phyloP scores from a whole-genome alignment of 2,329 filamentous ascomycete genomes.

The Trichoderma gracile region DNA sequence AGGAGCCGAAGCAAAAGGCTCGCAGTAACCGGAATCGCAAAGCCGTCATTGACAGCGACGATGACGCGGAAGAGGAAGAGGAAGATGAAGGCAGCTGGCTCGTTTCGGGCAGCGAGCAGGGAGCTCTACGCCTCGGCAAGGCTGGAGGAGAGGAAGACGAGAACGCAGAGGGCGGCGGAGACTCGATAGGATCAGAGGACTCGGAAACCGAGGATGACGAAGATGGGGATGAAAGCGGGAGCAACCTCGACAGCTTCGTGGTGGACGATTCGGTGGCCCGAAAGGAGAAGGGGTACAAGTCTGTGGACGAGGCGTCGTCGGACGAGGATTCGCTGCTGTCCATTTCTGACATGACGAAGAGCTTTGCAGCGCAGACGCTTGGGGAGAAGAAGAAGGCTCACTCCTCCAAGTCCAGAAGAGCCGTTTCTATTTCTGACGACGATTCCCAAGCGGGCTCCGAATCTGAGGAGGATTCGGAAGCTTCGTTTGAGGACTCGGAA shows the following conservation, averaged over 20 bases:
- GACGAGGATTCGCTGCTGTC: conserved; percentile 40
- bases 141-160: conserved; percentile 86
- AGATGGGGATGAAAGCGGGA: conserved; percentile 54
- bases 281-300: conserved; percentile 37
- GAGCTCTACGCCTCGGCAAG: conserved; percentile 64
- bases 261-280: conserved; percentile 51
- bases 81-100: conserved; percentile 78
- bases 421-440: conserved; percentile 23
- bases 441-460: conserved; percentile 41
- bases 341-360: conserved; percentile 41
- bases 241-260: conserved; percentile 57
- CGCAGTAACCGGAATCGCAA: conserved; percentile 52
- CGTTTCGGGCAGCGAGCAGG: conserved; percentile 67
- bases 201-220: conserved; percentile 57
- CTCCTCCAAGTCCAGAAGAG: background rate
- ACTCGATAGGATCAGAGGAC: conserved; percentile 73
- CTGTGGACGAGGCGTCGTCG: conserved; percentile 31
- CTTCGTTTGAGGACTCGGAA: conserved; percentile 28
- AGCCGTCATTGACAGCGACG: conserved; percentile 65
- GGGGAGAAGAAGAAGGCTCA: conserved; percentile 30
- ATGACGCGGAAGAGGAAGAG: conserved; percentile 41
- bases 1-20: conserved; percentile 40
- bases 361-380: conserved; percentile 42
- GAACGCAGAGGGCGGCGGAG: conserved; percentile 82
- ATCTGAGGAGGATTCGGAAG: conserved; percentile 28